Evolutionary conservation across 2,329 filamentous ascomycete species (phyloP), one percentile per base, ranked within the genome.

Genomic region (Talaromyces sp.): DNA sequence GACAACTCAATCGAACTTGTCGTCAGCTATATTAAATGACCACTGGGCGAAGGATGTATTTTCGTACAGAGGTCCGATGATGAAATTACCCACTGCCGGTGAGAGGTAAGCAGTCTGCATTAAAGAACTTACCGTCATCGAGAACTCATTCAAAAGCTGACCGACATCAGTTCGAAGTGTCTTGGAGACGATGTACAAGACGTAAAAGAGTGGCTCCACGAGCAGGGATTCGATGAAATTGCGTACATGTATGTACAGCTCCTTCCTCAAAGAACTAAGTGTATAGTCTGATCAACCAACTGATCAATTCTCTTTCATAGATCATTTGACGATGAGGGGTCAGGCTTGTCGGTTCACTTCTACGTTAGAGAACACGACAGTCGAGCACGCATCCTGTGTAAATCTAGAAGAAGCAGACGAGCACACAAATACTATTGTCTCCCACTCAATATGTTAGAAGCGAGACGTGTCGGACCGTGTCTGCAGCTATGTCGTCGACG

Each of bases 351-450:
- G 39, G 73, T 81, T 17, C 72, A 74, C 40, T 75, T 82, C n/a
- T 84, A 81, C 62, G 75, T 80, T 64, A 75, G 82, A 11, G 71
- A 77, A 9, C 64, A 67, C 0, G 81, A 85, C 62, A 70, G 76
- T 56, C 79, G 81, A 50, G 77, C 78, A 21, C 77, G 82, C 25
- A 80, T 86, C 10, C 68, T 84, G 5, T 80, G 81, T 66, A 76
- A 80, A 56, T 73, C 77, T 1, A 73, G 74, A 35, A 75, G 77
- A 54, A 63, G 69, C 2, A 63, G 63, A 21, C 71, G 73, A 40
- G 68, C 71, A 5, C 74, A 71, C n/a, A 73, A 77, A 39, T 73
- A 76, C 56, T 79, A 74, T 63, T 82, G 80, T 61, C 70, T 81
- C 13, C 78, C 80, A 1, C 66, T 85, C 10, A 81, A 79, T 10